Conservation (phyloP, 2,329 filamentous ascomycete species). For the Colletotrichum acutatum region DNA sequence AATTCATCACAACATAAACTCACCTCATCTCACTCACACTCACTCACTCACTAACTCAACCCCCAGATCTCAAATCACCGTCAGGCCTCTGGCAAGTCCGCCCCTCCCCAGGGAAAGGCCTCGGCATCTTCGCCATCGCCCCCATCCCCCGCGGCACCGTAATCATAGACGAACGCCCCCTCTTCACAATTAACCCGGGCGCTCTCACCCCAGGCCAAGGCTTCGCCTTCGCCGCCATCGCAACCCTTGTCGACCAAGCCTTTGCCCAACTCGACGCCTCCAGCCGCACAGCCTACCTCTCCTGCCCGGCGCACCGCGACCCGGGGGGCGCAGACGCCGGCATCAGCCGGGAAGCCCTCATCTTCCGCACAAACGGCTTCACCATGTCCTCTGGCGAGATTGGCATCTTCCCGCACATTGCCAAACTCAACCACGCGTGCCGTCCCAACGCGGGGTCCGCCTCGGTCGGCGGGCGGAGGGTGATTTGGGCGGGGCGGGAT, state of each 20-base stretch:
- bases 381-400: conserved; percentile 42
- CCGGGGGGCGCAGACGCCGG: conserved; percentile 39
- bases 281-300: conserved; percentile 41
- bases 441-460: conserved; percentile 44
- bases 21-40: background rate
- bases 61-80: conserved; percentile 26
- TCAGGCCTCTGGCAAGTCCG: conserved; percentile 41
- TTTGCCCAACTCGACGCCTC: conserved; percentile 39
- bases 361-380: conserved; percentile 55
- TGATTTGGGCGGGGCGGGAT: conserved; percentile 46
- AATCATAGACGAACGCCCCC: conserved; percentile 51
- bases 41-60: background rate
- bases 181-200: conserved; percentile 45
- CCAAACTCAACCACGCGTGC: conserved; percentile 54
- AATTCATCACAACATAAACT: background rate
- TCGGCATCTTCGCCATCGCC: conserved; percentile 51
- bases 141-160: conserved; percentile 49
- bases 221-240: conserved; percentile 48
- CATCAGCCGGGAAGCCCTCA: conserved; percentile 39
- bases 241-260: conserved; percentile 41
- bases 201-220: conserved; percentile 41
- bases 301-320: conserved; percentile 42
- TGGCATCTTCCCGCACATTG: conserved; percentile 47
- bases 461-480: conserved; percentile 49
- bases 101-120: conserved; percentile 49